A percentile compares a stretch with the other conserved stretches of the same genome.
Evolutionary conservation across 2,329 filamentous ascomycete species (phyloP).

Genomic region (Cordyceps cateniannulata): DNA sequence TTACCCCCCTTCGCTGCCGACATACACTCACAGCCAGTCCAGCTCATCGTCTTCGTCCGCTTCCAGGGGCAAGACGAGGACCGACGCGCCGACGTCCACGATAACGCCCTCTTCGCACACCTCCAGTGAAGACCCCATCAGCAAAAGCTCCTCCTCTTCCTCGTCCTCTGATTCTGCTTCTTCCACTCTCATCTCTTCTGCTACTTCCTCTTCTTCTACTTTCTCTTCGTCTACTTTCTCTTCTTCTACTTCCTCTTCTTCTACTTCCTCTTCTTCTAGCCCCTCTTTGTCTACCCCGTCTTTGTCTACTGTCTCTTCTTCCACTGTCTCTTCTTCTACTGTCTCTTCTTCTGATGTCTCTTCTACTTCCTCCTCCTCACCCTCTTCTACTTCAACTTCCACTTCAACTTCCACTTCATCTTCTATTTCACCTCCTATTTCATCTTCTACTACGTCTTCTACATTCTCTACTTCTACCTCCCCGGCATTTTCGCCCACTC

Average conservation of each 20-base stretch:
- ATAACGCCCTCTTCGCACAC: not conserved
- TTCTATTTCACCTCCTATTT: not conserved
- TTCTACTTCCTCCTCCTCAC: no score
- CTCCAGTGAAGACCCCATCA: not conserved
- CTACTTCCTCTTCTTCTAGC: not conserved
- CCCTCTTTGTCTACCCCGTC: no score
- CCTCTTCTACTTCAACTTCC: not conserved
- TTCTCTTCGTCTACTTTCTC: not conserved
- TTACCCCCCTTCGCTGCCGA: not conserved
- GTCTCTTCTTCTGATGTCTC: not conserved
- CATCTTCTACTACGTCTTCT: not conserved
- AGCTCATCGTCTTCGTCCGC: no score
- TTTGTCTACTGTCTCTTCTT: not conserved
- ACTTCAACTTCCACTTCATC: not conserved
- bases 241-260: not conserved
- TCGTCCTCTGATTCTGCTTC: not conserved
- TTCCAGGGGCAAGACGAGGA: not conserved
- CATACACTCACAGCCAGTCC: not conserved
- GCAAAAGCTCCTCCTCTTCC: not conserved
- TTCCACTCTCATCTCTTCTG: not conserved
- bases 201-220: not conserved
- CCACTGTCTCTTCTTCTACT: not conserved
- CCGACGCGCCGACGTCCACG: not conserved
- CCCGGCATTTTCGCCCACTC: not conserved
- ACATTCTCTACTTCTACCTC: not conserved